A percentile compares a stretch with the other conserved stretches of the same genome.
These are phyloP conservation scores for Draba incana DNA, from an alignment of 345 rosid genomes.

Conservation along the genomic window DNA sequence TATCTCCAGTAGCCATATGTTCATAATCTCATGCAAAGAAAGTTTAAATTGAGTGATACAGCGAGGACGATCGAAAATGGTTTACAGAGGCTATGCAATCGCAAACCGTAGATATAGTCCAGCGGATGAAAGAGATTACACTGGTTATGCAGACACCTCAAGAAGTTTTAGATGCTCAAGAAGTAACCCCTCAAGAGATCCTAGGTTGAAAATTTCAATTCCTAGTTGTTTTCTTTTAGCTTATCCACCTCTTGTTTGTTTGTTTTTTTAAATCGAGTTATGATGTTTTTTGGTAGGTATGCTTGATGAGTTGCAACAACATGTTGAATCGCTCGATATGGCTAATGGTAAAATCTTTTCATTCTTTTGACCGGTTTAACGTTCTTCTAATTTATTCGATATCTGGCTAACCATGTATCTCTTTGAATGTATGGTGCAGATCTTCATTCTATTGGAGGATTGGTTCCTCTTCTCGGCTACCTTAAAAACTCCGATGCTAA, in stretches of 20 bases:
- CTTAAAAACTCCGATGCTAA: slow-evolving; percentile 54
- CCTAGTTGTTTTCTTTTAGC: not conserved
- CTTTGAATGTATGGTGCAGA: slow-evolving; percentile 20
- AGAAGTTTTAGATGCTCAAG: slow-evolving; percentile 70
- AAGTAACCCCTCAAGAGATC: slow-evolving; percentile 68
- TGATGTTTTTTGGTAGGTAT: slow-evolving; percentile 25
- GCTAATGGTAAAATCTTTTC: slow-evolving; percentile 40
- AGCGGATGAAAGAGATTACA: slow-evolving; percentile 91
- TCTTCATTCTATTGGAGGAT: slow-evolving; percentile 40
- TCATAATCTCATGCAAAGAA: no score
- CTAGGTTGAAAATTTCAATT: slow-evolving; percentile 48
- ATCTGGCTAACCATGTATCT: slow-evolving; percentile 9
- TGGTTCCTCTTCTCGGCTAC: slow-evolving; percentile 35
- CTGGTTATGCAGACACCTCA: slow-evolving; percentile 77
- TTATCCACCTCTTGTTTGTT: not conserved
- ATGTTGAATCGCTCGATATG: slow-evolving; percentile 41
- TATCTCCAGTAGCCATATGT: no score
- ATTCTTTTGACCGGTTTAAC: not conserved
- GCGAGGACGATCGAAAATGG: slow-evolving; percentile 94
- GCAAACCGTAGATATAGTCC: slow-evolving; percentile 70
- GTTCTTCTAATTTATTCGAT: not conserved
- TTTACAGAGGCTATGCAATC: slow-evolving; percentile 93
- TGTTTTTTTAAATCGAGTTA: slow-evolving; percentile 13
- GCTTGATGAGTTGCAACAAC: slow-evolving; percentile 43
- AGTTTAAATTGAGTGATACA: slow-evolving; percentile 26